Conservation (phyloP, 805 yeast genomes). For the Lachancea sp. region DNA sequence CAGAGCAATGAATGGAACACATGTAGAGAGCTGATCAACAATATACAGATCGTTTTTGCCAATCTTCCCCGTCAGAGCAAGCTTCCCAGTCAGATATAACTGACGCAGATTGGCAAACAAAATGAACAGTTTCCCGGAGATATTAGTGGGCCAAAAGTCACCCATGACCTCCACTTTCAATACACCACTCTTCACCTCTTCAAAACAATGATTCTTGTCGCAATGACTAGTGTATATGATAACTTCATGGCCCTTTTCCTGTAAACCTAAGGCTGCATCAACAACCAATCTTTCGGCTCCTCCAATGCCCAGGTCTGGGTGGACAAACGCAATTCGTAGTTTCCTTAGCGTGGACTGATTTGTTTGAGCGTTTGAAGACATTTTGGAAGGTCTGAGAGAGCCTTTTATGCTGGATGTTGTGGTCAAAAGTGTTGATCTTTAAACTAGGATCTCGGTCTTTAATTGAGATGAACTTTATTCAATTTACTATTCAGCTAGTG, state of each 20-base stretch:
- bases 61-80: conserved; percentile 42
- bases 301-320: conserved; percentile 95
- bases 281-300: conserved; percentile 98
- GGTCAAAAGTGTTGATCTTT: neutral
- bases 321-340: conserved; percentile 73
- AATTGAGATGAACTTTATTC: no score
- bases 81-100: conserved; percentile 49
- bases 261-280: conserved; percentile 87
- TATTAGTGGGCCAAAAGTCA: conserved; percentile 69
- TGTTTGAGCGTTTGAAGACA: neutral
- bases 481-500: no score
- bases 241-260: conserved; percentile 56
- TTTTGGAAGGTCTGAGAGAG: neutral
- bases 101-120: conserved; percentile 82
- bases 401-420: neutral
- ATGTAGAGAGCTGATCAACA: conserved; percentile 82
- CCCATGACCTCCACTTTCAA: conserved; percentile 71
- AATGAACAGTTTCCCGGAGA: conserved; percentile 65
- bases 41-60: conserved; percentile 60
- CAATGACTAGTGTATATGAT: conserved; percentile 84
- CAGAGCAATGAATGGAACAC: conserved; percentile 59
- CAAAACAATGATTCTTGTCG: conserved; percentile 81
- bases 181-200: conserved; percentile 61
- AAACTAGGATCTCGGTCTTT: no score
- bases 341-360: neutral